These are phyloP conservation scores for Chrysopogon serrulatus DNA, from an alignment of 176 grass and related monocot species.

Conservation along the genomic window DNA sequence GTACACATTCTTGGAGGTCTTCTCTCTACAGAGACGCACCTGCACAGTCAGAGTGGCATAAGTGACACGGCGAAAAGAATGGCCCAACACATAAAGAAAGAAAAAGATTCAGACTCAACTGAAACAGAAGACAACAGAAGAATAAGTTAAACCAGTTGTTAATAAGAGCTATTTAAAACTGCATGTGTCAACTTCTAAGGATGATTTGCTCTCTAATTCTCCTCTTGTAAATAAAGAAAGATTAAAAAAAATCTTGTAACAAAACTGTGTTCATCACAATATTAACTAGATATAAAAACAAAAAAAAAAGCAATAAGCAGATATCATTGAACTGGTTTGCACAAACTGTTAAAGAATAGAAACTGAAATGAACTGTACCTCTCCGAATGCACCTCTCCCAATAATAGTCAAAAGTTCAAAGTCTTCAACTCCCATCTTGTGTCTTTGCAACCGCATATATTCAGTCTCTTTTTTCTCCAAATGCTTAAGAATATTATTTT, in stretches of 20 bases:
- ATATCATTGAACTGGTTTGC: background rate
- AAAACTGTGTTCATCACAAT: background rate
- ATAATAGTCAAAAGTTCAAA: constrained; percentile 99
- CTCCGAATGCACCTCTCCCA: constrained; percentile 96
- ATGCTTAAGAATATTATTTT: constrained; percentile 90
- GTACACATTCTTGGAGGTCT: constrained; percentile 75
- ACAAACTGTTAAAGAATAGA: constrained; percentile 8
- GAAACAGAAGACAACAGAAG: background rate
- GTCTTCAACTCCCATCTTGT: constrained; percentile 98
- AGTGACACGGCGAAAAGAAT: constrained; percentile 3
- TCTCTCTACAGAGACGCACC: constrained; percentile 97
- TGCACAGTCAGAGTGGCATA: constrained; percentile 36
- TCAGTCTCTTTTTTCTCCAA: constrained; percentile 98
- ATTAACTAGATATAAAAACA: background rate
- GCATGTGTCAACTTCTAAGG: background rate
- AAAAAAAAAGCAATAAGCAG: background rate
- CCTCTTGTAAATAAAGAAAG: background rate
- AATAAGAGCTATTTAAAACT: constrained; percentile 7
- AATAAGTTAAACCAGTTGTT: background rate
- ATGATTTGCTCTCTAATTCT: background rate
- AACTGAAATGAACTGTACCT: constrained; percentile 40
- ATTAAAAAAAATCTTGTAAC: background rate
- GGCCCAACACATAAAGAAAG: background rate
- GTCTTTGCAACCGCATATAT: constrained; percentile 95
- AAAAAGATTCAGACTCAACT: background rate